Conservation (phyloP, 768 basidiomycete genomes). For the Trametes punicea region DNA sequence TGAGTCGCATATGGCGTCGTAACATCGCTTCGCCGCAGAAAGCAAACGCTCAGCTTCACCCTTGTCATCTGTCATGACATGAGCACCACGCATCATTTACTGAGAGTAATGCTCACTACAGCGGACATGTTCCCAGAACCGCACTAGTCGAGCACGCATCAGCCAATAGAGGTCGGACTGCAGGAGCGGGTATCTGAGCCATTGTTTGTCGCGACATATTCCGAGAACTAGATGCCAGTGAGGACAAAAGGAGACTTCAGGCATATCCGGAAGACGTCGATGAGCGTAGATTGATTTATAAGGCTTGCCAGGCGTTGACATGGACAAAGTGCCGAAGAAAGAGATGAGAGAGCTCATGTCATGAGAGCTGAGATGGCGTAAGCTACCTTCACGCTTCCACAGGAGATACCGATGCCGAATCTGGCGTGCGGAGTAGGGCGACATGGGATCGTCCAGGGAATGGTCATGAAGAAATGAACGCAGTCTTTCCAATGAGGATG, state of each 20-base stretch:
- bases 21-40: conserved; percentile 36
- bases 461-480: conserved; percentile 12
- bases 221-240: conserved; percentile 52
- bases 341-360: conserved; percentile 43
- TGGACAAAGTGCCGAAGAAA: conserved; percentile 50
- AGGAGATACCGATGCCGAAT: conserved; percentile 18
- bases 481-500: conserved; percentile 2
- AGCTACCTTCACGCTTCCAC: conserved; percentile 33
- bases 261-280: conserved; percentile 31
- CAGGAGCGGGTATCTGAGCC: conserved; percentile 28
- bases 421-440: neutral
- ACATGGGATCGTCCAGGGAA: conserved; percentile 3
- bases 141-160: conserved; percentile 46
- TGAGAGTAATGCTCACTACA: neutral
- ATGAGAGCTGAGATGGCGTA: conserved; percentile 32
- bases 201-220: conserved; percentile 44
- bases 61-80: neutral
- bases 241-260: conserved; percentile 20
- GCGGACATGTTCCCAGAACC: neutral
- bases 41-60: neutral
- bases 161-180: conserved; percentile 61
- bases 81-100: neutral
- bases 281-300: conserved; percentile 29
- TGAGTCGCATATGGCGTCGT: conserved; percentile 37
- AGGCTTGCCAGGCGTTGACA: conserved; percentile 26